phyloP scores from a whole-genome alignment of 2,329 filamentous ascomycete species.

The Periconia digitata region DNA sequence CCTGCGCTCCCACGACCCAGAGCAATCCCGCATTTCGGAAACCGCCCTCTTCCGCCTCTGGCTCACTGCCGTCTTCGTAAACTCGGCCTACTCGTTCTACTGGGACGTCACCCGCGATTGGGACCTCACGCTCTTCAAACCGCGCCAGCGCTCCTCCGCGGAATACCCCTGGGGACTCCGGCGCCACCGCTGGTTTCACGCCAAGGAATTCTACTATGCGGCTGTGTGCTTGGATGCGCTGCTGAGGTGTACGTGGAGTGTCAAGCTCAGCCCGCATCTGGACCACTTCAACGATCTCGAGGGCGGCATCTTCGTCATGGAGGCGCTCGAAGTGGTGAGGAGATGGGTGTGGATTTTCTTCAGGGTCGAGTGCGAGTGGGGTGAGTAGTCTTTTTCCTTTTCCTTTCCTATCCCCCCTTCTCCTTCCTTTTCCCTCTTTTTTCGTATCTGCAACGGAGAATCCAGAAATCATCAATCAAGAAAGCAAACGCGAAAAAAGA shows the following conservation, averaged over 20 bases:
- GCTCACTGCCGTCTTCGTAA: slow-evolving; percentile 72
- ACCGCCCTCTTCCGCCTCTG: slow-evolving; percentile 58
- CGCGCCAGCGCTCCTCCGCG: slow-evolving; percentile 59
- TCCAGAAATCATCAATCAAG: no score
- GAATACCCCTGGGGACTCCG: slow-evolving; percentile 79
- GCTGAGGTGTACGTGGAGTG: slow-evolving; percentile 85
- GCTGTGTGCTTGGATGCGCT: slow-evolving; percentile 78
- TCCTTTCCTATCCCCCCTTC: no score
- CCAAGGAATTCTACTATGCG: slow-evolving; percentile 75
- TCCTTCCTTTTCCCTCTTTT: no score
- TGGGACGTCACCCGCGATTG: slow-evolving; percentile 98
- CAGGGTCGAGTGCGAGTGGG: slow-evolving; percentile 91
- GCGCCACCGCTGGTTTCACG: slow-evolving; percentile 70
- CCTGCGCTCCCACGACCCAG: slow-evolving; percentile 63
- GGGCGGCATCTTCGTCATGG: slow-evolving; percentile 82
- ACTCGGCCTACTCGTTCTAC: slow-evolving; percentile 95
- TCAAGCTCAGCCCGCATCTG: slow-evolving; percentile 81
- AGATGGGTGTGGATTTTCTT: slow-evolving; percentile 98
- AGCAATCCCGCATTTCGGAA: slow-evolving; percentile 56
- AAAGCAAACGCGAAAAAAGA: no score
- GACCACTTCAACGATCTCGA: slow-evolving; percentile 86
- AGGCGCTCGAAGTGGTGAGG: slow-evolving; percentile 82
- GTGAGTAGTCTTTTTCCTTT: slow-evolving; percentile 47
- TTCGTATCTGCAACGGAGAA: no score
- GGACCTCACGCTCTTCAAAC: slow-evolving; percentile 83